Percentiles rank a stretch among this genome's conserved stretches.
Evolutionary conservation across 2,329 filamentous ascomycete species (phyloP).

Genomic region (Tolypocladium guangdongense): DNA sequence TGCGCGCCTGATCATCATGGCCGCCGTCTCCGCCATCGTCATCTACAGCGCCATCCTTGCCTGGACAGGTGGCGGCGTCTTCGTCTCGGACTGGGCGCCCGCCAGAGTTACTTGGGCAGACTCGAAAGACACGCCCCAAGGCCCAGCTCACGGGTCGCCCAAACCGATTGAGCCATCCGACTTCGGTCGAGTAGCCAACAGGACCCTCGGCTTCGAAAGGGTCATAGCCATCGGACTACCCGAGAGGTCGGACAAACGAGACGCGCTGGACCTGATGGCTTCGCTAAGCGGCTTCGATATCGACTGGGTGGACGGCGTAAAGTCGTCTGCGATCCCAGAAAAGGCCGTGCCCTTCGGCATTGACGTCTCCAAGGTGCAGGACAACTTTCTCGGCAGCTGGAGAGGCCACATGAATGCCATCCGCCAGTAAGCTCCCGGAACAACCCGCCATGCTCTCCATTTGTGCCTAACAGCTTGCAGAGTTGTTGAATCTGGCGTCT

Average conservation of each 20-base stretch:
- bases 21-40: neutral
- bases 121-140: neutral
- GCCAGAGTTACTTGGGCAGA: neutral
- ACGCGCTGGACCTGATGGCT: slow-evolving; percentile 35
- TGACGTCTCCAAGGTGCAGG: slow-evolving; percentile 13
- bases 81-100: neutral
- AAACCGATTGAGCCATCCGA: neutral
- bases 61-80: neutral
- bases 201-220: slow-evolving; percentile 28
- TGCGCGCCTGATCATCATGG: neutral
- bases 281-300: slow-evolving; percentile 32
- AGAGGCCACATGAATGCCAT: slow-evolving; percentile 27
- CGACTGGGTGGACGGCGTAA: slow-evolving; percentile 35
- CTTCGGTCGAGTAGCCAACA: slow-evolving; percentile 5
- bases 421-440: slow-evolving; percentile 11
- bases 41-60: neutral
- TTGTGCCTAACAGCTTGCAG: slow-evolving; percentile 2
- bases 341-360: slow-evolving; percentile 21
- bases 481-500: slow-evolving; percentile 20
- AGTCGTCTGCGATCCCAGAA: slow-evolving; percentile 23
- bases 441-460: neutral
- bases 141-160: neutral
- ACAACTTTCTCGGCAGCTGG: slow-evolving; percentile 29
- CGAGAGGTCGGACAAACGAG: slow-evolving; percentile 35
- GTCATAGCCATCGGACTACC: slow-evolving; percentile 41